Percentiles rank a stretch among this genome's conserved stretches.
Evolutionary conservation across 2,329 filamentous ascomycete species (phyloP).

Genomic region (Sphaerulina populicola): DNA sequence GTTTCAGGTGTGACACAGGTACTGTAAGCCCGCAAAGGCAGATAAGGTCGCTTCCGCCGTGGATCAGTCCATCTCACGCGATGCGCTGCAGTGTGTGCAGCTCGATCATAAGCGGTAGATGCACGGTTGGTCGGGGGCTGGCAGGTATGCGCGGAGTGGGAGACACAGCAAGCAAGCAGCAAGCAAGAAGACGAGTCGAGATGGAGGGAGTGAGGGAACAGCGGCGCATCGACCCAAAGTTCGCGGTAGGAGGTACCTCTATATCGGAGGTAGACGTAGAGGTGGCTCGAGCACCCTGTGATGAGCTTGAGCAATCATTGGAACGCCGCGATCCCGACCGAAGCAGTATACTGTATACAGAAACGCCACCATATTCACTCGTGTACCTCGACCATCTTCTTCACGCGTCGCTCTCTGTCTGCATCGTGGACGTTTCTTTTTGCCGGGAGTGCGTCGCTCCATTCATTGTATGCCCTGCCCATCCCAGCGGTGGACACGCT

Average conservation of each 20-base stretch:
- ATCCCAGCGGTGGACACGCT: background rate
- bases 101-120: background rate
- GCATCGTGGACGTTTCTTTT: background rate
- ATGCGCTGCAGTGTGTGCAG: background rate
- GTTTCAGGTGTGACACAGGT: conserved; percentile 10
- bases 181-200: background rate
- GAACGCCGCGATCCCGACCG: too few species aligned
- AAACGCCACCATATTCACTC: background rate
- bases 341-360: background rate
- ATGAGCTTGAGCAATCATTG: background rate
- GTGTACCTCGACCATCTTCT: background rate
- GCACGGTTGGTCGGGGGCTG: background rate
- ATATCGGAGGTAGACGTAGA: background rate
- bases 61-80: background rate
- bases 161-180: background rate
- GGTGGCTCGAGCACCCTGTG: background rate
- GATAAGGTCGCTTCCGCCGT: background rate
- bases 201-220: too few species aligned
- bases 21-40: background rate
- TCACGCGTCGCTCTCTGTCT: background rate
- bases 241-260: too few species aligned
- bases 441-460: background rate
- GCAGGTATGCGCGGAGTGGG: background rate
- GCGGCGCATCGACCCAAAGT: background rate
- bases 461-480: background rate